These are phyloP conservation scores for Pouteria campechiana DNA, from an alignment of 179 eudicot genomes.

Conservation along the genomic window DNA sequence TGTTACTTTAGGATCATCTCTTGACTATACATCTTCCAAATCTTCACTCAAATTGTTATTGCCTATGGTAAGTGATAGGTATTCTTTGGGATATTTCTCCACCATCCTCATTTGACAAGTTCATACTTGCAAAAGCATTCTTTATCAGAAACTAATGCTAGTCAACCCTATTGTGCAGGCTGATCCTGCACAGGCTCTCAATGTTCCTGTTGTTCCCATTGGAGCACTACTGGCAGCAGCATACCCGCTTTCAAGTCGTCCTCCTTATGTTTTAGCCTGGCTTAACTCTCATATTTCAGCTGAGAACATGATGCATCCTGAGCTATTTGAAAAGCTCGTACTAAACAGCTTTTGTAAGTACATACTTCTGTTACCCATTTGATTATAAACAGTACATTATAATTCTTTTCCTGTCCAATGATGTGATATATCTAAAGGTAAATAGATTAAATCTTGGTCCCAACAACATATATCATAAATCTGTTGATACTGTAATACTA, in stretches of 20 bases:
- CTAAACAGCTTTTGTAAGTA: constrained; percentile 89
- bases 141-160: constrained; percentile 1
- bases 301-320: constrained; percentile 97
- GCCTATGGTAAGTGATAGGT: constrained; percentile 68
- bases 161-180: constrained; percentile 38
- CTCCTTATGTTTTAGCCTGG: constrained; percentile 90
- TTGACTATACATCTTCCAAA: constrained; percentile 85
- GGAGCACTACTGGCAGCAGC: constrained; percentile 87
- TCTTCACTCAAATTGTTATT: constrained; percentile 77
- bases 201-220: constrained; percentile 88
- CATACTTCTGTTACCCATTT: background rate
- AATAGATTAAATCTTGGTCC: too few species aligned
- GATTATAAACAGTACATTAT: too few species aligned
- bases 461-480: too few species aligned
- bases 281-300: constrained; percentile 78
- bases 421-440: too few species aligned
- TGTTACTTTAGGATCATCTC: constrained; percentile 85
- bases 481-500: too few species aligned
- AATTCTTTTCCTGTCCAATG: too few species aligned
- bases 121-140: background rate
- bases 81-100: too few species aligned
- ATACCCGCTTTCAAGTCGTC: constrained; percentile 75
- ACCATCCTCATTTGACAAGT: too few species aligned
- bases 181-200: constrained; percentile 91
- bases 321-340: constrained; percentile 74